Conservation (phyloP, 345 rosid genomes). For the Arabidopsis thaliana region TAIR10.1 NC_003074.8:21633501-21634000, state of each 20-base stretch:
- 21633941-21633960: neutral
- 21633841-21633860: conserved; percentile 69
- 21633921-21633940: neutral
- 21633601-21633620: conserved; percentile 93
- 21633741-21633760: conserved; percentile 84
- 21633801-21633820: conserved; percentile 98
- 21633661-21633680: neutral
- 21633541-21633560: conserved; percentile 55
- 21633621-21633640: conserved; percentile 75
- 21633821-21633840: conserved; percentile 93
- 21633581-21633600: conserved; percentile 96
- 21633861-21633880: neutral
- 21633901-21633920: neutral
- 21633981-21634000: neutral
- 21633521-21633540: neutral
- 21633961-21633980: neutral
- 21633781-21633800: conserved; percentile 97
- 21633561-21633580: conserved; percentile 98
- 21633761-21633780: conserved; percentile 86
- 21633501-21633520: neutral
- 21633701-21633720: conserved; percentile 59
- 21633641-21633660: neutral
- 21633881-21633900: neutral
- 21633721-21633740: conserved; percentile 96
- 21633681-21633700: neutral